phyloP scores from a whole-genome alignment of 169 alveolate species.

The Cryptosporidium sp. region DNA sequence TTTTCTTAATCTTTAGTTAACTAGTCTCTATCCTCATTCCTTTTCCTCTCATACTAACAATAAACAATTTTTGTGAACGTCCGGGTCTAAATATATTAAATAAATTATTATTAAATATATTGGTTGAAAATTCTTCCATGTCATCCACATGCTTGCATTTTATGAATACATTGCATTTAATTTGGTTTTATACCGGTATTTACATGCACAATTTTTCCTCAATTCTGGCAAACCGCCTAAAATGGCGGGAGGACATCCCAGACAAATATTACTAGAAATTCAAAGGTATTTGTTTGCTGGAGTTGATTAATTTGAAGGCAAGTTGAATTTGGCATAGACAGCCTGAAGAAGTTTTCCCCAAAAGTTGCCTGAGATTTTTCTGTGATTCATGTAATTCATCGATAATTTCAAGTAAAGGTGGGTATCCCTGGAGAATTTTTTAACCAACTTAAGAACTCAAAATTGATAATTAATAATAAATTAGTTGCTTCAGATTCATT shows the following conservation, averaged over 20 bases:
- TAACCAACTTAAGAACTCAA: neutral
- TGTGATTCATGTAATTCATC: neutral
- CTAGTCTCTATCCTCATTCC: neutral
- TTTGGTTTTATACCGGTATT: neutral
- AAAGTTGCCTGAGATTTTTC: too few species aligned
- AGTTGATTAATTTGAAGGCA: neutral
- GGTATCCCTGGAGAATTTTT: neutral
- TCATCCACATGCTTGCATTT: neutral
- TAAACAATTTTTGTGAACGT: neutral
- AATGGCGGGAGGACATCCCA: neutral
- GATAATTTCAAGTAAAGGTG: neutral
- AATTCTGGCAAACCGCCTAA: neutral
- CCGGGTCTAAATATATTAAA: conserved; percentile 10
- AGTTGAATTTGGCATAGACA: neutral
- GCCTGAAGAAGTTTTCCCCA: neutral
- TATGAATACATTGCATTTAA: neutral
- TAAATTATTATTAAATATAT: neutral
- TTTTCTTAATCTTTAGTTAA: neutral
- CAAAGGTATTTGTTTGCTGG: neutral
- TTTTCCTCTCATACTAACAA: neutral
- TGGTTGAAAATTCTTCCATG: neutral
- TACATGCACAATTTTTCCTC: conserved; percentile 7
- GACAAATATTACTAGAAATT: conserved; percentile 1
- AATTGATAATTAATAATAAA: neutral
- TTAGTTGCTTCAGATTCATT: neutral